Evolutionary conservation across 441 rosid species (phyloP), one percentile per base, ranked within the genome.

Genomic region (Mallotus repandus): DNA sequence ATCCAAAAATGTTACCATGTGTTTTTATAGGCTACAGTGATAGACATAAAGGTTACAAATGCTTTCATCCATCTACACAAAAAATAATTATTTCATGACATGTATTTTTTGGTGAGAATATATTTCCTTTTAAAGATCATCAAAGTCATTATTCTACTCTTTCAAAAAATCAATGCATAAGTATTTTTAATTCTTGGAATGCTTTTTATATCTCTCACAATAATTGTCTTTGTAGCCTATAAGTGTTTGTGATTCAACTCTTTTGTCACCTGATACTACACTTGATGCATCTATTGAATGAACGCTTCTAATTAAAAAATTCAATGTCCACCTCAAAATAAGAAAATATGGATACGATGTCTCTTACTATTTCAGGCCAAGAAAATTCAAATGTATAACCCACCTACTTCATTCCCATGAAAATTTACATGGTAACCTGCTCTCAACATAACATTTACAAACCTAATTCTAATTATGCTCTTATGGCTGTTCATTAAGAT

Each of bases 321-420:
- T 18, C 56, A 53, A 2, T 0, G 0, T 53, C 19, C 19, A 53
- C 15, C 4, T 0, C 57, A 2, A 14, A 1, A 12, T 3, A 6
- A 45, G 48, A 45, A 5, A 45, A 9, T 45, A 6, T 5, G 10
- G 10, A 6, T 45, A 9, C 10, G 3, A 1, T 45, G 3, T 45
- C 3, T 0, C 0, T 3, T 3, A 1, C 48, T 45, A 9, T 9
- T 5, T 6, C 7, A 1, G 0, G 0, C 3, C 48, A 6, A 45
- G 0, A 3, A 45, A 3, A 1, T 45, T 6, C 3, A 45, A 5
- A 6, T 45, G 48, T 3, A 9, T 1, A 6, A 2, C 57, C 1
- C 7, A 2, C 0, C 5, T 1, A 2, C 5, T 16, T 16, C 9
- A 25, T 25, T 25, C 29, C 2, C 2, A 25, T 25, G 29, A 25